Base-by-base conservation (phyloP, 2,329 filamentous ascomycete genomes). In the Diaporthe batatas region DNA sequence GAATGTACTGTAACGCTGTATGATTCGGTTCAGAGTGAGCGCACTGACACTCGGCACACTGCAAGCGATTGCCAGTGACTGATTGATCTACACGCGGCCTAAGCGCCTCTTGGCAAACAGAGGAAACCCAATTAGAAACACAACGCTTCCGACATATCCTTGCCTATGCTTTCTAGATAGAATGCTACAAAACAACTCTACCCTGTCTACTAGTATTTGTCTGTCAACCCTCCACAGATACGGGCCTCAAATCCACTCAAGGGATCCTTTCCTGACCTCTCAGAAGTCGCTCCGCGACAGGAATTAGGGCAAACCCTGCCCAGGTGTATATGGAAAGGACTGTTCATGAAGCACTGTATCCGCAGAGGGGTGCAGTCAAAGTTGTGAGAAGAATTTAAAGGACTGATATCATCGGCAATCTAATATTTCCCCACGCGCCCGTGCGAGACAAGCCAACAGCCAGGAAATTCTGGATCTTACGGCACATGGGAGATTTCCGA, bases 401-500 rank as follows among this genome's bases (percentile, higher is more conserved):
- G 4, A 25, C 10, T 51, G 39, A 34, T 39, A 16, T 67, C 32
- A 53, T 67, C 47, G 62, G 3, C n/a, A 14, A 39, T 39, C 32
- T 5, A 67, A 23, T 51, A 29, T 29, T 29, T 14, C 25, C 42
- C 6, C 21, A 36, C 32, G 47, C 12, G 4, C 25, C 47, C 32
- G 21, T n/a, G 32, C n/a, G 7, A 16, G 29, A 18, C 6, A 23
- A 32, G 59, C 21, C 7, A 10, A 4, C 44, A 34, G 25, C 21
- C 21, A 65, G 16, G 42, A 47, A 53, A 14, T 39, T 25, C 1
- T 7, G n/a, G 36, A 65, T 12, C 12, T 65, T 65, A n/a, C 2
- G 39, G 21, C n/a, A 67, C 62, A 53, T 67, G 21, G n/a, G 47
- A 14, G 29, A 18, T 18, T 29, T 53, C 32, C 62, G 62, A 67